Conservation (phyloP, 2,329 filamentous ascomycete genomes). For the Phaeosphaeriaceae sp. region DNA sequence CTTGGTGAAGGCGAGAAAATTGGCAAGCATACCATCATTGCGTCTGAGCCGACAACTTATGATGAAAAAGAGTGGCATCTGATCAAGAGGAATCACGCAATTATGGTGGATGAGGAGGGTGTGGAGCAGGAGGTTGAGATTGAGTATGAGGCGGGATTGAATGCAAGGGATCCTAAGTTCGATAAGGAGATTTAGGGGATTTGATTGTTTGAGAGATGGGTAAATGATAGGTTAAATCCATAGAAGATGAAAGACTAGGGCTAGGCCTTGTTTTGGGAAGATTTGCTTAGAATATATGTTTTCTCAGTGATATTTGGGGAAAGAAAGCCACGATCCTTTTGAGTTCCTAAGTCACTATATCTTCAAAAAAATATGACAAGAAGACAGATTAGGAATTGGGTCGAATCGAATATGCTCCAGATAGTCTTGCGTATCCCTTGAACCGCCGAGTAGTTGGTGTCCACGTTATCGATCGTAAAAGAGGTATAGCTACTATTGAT, state of each 20-base stretch:
- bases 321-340: no score
- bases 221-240: not conserved
- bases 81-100: constrained; percentile 55
- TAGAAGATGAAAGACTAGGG: no score
- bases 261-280: not conserved
- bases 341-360: no score
- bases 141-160: constrained; percentile 48
- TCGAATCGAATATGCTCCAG: no score
- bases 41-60: constrained; percentile 62
- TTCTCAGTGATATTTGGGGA: no score
- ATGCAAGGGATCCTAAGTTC: constrained; percentile 49
- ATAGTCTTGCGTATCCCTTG: no score
- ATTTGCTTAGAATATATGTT: not conserved
- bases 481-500: no score
- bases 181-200: constrained; percentile 10
- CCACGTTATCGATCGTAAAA: no score
- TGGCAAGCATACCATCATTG: constrained; percentile 61
- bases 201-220: not conserved
- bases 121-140: constrained; percentile 45
- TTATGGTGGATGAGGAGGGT: constrained; percentile 53
- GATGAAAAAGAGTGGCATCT: constrained; percentile 59
- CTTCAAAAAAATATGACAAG: no score
- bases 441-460: no score
- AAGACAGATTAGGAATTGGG: no score
- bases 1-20: constrained; percentile 50